Evolutionary conservation across 225 moss, liverwort and hornwort genomes (phyloP).

Genomic region (Climacium dendroides): DNA sequence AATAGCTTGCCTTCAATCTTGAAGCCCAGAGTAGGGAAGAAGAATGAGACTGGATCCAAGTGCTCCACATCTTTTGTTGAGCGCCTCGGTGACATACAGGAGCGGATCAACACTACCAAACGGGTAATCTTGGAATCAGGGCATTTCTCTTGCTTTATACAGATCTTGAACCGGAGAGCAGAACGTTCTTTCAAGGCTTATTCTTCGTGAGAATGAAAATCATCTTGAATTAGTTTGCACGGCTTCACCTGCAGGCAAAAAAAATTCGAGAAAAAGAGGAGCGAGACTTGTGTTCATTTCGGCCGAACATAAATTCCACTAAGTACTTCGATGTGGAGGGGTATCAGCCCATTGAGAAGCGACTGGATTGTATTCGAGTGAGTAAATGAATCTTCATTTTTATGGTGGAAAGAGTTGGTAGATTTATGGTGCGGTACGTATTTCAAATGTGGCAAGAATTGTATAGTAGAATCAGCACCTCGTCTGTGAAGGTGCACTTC

Average conservation of each 20-base stretch:
- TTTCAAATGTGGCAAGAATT: neutral
- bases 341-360: constrained; percentile 71
- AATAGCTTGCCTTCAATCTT: neutral
- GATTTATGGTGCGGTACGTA: neutral
- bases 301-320: constrained; percentile 50
- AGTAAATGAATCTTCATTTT: neutral
- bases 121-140: constrained; percentile 21
- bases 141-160: neutral
- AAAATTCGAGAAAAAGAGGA: constrained; percentile 74
- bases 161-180: neutral
- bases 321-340: constrained; percentile 51
- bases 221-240: neutral
- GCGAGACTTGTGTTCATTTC: constrained; percentile 71
- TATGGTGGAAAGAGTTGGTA: neutral
- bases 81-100: constrained; percentile 50
- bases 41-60: constrained; percentile 37
- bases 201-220: neutral
- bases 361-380: constrained; percentile 58
- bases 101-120: constrained; percentile 57
- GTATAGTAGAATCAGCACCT: neutral
- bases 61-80: constrained; percentile 57
- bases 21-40: constrained; percentile 58
- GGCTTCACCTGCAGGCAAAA: constrained; percentile 41
- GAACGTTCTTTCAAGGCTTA: neutral
- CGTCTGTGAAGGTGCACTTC: neutral